Percentiles rank a stretch among this genome's conserved stretches.
phyloP scores from a whole-genome alignment of 345 rosid species.

The Linum lewisii region DNA sequence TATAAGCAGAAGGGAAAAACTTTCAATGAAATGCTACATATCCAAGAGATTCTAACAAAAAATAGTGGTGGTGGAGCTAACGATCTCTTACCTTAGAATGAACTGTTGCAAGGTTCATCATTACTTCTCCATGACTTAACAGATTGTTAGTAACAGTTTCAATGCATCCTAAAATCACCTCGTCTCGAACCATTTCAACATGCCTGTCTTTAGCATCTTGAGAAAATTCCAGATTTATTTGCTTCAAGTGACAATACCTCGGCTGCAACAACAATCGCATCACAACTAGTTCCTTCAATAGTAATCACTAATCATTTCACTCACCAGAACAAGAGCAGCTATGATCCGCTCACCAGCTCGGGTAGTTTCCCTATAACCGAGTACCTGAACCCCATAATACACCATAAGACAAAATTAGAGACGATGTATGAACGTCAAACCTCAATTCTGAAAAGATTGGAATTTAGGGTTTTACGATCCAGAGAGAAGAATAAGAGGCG shows the following conservation, averaged over 20 bases:
- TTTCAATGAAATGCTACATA: no score
- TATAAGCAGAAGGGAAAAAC: no score
- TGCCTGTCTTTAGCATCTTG: slow-evolving; percentile 68
- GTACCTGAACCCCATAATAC: slow-evolving; percentile 32
- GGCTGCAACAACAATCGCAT: slow-evolving; percentile 31
- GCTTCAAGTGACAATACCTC: slow-evolving; percentile 58
- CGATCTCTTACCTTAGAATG: no score
- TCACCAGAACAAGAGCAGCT: slow-evolving; percentile 69
- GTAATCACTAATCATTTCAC: not conserved
- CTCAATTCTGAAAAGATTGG: no score
- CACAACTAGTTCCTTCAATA: not conserved
- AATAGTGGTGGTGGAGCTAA: no score
- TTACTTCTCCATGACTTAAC: no score
- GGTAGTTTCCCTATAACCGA: slow-evolving; percentile 69
- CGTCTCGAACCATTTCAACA: slow-evolving; percentile 42
- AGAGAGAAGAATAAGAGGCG: no score
- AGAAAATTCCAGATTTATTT: slow-evolving; percentile 73
- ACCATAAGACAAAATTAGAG: slow-evolving; percentile 13
- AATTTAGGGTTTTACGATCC: no score
- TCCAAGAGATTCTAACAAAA: no score
- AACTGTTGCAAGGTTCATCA: no score
- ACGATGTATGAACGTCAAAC: not conserved
- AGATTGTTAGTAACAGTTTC: no score
- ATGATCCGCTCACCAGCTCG: slow-evolving; percentile 63
- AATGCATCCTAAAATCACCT: slow-evolving; percentile 19